These are phyloP conservation scores for Nicotiana tabacum DNA, from an alignment of 257 asterid genomes.

Conservation along the genomic window DNA sequence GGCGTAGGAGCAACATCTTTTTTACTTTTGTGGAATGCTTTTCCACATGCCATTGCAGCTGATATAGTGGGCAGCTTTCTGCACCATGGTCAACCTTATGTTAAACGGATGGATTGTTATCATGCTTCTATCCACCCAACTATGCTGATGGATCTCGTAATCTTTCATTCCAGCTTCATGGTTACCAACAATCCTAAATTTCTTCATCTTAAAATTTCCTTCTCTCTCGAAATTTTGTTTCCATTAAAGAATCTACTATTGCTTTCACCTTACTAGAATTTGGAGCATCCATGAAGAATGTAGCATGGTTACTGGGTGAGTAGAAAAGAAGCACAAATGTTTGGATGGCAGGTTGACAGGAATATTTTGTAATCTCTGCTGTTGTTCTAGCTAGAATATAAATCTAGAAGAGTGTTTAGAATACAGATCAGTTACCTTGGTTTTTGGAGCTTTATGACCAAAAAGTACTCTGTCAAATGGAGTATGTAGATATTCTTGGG, in stretches of 20 bases:
- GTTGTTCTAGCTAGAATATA: background rate
- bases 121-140: background rate
- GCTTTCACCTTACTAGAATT: background rate
- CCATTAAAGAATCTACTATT: background rate
- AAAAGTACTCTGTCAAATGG: background rate
- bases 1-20: background rate
- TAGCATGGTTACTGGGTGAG: background rate
- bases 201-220: background rate
- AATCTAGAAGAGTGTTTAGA: background rate
- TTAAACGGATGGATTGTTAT: background rate
- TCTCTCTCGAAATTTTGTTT: background rate
- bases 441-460: background rate
- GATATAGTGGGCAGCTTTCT: background rate
- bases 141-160: conserved; percentile 4
- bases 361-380: background rate
- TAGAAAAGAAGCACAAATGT: background rate
- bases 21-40: background rate
- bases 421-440: background rate
- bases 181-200: background rate
- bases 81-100: background rate
- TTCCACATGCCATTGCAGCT: background rate
- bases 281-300: background rate
- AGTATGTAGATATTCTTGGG: background rate
- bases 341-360: background rate
- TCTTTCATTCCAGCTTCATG: background rate